Conservation (phyloP, 2,329 filamentous ascomycete species). For the Cladophialophora exuberans region DNA sequence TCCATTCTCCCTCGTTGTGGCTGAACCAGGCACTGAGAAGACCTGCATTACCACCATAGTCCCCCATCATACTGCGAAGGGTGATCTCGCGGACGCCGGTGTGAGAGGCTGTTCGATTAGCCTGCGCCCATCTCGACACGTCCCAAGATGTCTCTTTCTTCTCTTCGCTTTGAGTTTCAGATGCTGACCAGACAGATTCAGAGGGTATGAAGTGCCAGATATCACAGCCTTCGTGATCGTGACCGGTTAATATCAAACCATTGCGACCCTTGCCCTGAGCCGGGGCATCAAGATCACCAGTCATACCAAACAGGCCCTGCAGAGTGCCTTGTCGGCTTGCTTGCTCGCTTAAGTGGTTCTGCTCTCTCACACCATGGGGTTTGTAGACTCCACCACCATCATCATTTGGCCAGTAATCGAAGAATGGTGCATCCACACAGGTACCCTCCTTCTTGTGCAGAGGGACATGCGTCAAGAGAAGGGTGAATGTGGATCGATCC, state of each 20-base stretch:
- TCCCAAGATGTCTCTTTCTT: constrained; percentile 33
- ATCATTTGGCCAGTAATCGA: constrained; percentile 73
- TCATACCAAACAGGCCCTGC: constrained; percentile 81
- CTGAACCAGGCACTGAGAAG: constrained; percentile 92
- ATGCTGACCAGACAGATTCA: constrained; percentile 17
- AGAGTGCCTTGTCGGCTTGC: constrained; percentile 73
- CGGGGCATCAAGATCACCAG: constrained; percentile 60
- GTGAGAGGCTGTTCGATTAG: constrained; percentile 17
- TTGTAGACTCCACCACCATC: constrained; percentile 46
- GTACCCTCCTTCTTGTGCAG: constrained; percentile 80
- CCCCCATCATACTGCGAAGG: constrained; percentile 97
- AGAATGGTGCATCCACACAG: constrained; percentile 83
- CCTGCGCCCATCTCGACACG: constrained; percentile 10
- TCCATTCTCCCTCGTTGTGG: constrained; percentile 71
- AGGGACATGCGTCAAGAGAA: constrained; percentile 90
- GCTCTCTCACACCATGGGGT: constrained; percentile 68
- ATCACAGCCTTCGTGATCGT: constrained; percentile 95
- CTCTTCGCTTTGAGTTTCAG: constrained; percentile 34
- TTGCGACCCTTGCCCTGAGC: constrained; percentile 67
- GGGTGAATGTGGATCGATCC: constrained; percentile 69
- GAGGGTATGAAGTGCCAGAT: constrained; percentile 72
- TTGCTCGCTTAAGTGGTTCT: constrained; percentile 81
- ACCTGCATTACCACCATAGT: constrained; percentile 88
- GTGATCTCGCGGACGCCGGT: constrained; percentile 85
- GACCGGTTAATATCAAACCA: constrained; percentile 85